Evolutionary conservation across 768 basidiomycete genomes (phyloP), one percentile per base, ranked within the genome.

Genomic region (Rhizopogon roseolus): DNA sequence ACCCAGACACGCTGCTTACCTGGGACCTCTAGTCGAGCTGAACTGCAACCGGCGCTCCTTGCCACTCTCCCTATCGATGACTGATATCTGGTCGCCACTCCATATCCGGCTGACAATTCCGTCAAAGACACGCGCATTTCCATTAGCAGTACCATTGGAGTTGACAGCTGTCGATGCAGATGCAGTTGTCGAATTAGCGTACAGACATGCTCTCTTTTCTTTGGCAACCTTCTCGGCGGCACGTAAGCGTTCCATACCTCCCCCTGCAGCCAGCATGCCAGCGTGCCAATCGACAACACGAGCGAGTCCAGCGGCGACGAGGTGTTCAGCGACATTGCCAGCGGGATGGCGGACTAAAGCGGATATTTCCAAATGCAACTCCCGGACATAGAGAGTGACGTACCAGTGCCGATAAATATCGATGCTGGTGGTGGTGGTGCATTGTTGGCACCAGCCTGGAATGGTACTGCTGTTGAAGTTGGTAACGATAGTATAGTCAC

Each of bases 231-330:
- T 86, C 71, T 98, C 95, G 0, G 91, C 92, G 1, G 83, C 81
- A 49, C 95, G 85, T 28, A 98, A 79, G 40, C 84, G 85, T 62
- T 95, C 93, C 82, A 98, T 91, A 5, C 84, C 89, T 39, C 93
- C 93, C 49, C 79, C 76, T 50, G 77, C 81, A 1, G 92, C 84
- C 19, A 99, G 82, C 81, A 98, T 88, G 19, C 95, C 95, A 14
- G 96, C 94, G 67, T 99, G 96, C 95, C 95, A 98, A 66, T 96
- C 95, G 54, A 98, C 87, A 48, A 98, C 80, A 54, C 92, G 87
- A 16, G 95, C 96, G 2, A 98, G 76, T 28, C 96, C 95, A 42
- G 83, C 81, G 4, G 80, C 81, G 28, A 93, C 84, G 38, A 99
- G 77, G 68, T 89, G 85, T 61, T 96, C 92, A 11, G 93, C 94